These are phyloP conservation scores for Brassica incana DNA, from an alignment of 345 rosid species.

Conservation along the genomic window DNA sequence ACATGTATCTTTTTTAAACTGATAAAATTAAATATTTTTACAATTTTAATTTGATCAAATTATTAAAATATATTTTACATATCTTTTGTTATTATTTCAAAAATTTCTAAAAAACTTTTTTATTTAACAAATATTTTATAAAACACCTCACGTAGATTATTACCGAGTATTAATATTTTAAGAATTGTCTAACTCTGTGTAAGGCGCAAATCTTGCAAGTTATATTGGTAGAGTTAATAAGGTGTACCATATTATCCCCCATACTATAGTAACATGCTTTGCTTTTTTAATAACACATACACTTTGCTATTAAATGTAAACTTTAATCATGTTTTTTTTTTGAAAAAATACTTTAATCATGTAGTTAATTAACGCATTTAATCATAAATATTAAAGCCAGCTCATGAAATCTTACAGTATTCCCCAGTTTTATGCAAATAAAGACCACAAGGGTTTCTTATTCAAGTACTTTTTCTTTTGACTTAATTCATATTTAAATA, in stretches of 20 bases:
- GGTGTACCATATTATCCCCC: constrained; percentile 17
- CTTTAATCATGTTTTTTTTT: background rate
- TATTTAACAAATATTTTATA: too few relatives aligned
- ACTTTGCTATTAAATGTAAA: background rate
- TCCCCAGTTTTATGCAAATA: constrained; percentile 1
- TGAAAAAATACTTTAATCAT: background rate
- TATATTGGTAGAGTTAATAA: constrained; percentile 14
- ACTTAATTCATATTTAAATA: constrained; percentile 3
- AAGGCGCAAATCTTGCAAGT: background rate
- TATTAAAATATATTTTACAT: too few relatives aligned
- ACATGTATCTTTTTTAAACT: background rate
- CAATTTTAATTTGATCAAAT: background rate
- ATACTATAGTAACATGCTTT: constrained; percentile 6
- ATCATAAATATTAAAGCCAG: background rate
- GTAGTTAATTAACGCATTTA: background rate
- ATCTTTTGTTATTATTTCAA: too few relatives aligned
- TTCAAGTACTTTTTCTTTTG: too few relatives aligned
- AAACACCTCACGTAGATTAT: too few relatives aligned
- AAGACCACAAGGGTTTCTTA: constrained; percentile 7
- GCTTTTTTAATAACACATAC: background rate
- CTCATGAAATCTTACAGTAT: background rate
- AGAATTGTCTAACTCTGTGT: too few relatives aligned
- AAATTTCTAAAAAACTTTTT: too few relatives aligned
- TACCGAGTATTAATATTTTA: too few relatives aligned
- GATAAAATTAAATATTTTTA: too few relatives aligned